phyloP scores from a whole-genome alignment of 2,329 filamentous ascomycete species.

The Fusarium denticulatum region DNA sequence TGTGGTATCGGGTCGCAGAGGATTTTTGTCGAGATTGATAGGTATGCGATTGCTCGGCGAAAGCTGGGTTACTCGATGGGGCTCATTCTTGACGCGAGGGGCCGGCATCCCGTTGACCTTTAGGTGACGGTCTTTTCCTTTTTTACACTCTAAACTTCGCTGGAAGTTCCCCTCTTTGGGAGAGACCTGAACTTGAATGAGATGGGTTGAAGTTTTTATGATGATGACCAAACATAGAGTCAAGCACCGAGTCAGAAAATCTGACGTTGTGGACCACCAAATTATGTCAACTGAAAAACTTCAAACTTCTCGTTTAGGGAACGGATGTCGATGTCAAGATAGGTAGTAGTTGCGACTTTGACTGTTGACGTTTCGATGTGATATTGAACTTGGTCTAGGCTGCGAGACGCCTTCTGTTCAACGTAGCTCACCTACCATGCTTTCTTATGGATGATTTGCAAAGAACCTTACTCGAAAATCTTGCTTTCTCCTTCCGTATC shows the following conservation, averaged over 20 bases:
- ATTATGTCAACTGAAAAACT: constrained; percentile 48
- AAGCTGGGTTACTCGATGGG: constrained; percentile 96
- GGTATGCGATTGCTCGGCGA: constrained; percentile 93
- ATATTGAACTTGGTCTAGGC: neutral
- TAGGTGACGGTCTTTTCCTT: constrained; percentile 40
- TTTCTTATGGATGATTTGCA: neutral
- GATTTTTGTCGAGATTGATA: constrained; percentile 92
- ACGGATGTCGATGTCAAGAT: neutral
- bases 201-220: constrained; percentile 70
- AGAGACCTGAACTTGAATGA: constrained; percentile 27
- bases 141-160: constrained; percentile 53
- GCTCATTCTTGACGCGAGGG: constrained; percentile 99
- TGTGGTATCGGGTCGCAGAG: constrained; percentile 59
- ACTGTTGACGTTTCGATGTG: neutral
- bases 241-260: constrained; percentile 84
- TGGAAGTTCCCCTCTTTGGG: constrained; percentile 51
- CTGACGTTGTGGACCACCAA: constrained; percentile 48
- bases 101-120: constrained; percentile 49
- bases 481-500: neutral
- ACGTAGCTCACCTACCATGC: neutral
- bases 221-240: constrained; percentile 96
- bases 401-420: neutral
- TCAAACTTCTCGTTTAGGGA: constrained; percentile 25
- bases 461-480: too few species aligned
- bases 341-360: neutral